These are phyloP conservation scores for Phellinidium pouzarii DNA, from an alignment of 1,284 basidiomycete genomes.

Conservation along the genomic window DNA sequence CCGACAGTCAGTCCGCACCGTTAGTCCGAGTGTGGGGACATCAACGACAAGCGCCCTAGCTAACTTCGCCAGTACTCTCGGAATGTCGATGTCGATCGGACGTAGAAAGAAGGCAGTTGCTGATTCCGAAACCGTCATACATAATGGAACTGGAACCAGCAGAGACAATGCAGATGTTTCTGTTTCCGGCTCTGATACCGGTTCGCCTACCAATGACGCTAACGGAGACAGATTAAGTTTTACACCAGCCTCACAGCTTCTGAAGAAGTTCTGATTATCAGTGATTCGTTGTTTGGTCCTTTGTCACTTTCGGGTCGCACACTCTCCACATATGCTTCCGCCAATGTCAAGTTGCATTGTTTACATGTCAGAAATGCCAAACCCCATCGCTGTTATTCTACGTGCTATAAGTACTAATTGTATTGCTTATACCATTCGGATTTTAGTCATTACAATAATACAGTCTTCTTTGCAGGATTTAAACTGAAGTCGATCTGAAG, in stretches of 20 bases:
- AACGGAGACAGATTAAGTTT: not conserved
- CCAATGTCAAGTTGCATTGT: not conserved
- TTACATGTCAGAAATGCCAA: no score
- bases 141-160: not conserved
- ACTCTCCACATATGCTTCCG: not conserved
- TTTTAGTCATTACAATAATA: no score
- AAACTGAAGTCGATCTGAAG: no score
- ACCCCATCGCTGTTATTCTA: no score
- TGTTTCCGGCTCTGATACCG: not conserved
- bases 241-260: constrained; percentile 8
- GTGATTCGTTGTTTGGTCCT: not conserved
- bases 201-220: not conserved
- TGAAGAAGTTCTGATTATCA: constrained; percentile 7
- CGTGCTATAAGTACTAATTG: no score
- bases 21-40: constrained; percentile 1
- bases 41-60: constrained; percentile 14
- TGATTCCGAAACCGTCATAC: not conserved
- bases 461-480: no score
- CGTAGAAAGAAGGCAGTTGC: constrained; percentile 4
- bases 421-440: no score
- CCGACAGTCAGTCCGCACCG: not conserved
- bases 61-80: constrained; percentile 10
- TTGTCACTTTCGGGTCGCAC: not conserved
- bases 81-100: constrained; percentile 12
- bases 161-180: not conserved